Conservation (phyloP, 306 rosid species). For the Albizia julibrissin region DNA sequence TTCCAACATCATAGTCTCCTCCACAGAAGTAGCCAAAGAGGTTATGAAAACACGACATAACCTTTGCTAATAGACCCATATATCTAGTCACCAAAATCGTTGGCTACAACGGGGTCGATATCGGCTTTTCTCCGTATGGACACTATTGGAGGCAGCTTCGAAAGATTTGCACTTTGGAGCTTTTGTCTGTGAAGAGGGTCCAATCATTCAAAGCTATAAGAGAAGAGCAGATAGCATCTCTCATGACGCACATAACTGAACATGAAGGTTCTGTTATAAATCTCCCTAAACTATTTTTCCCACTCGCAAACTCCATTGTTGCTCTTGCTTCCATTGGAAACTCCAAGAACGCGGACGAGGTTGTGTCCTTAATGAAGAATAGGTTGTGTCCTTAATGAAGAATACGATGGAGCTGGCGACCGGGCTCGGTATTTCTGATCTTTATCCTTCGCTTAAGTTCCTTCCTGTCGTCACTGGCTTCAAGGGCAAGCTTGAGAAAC, state of each 20-base stretch:
- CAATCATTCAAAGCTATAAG: neutral
- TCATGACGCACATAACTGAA: neutral
- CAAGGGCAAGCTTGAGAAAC: neutral
- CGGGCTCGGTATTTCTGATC: constrained; percentile 19
- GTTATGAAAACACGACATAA: neutral
- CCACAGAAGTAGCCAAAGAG: neutral
- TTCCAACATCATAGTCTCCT: neutral
- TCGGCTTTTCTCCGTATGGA: neutral
- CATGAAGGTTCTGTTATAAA: constrained; percentile 22
- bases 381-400: neutral
- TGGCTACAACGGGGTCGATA: neutral
- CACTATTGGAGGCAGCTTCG: neutral
- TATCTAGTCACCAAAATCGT: neutral
- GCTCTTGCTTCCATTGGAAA: constrained; percentile 16
- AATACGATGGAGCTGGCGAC: neutral
- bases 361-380: neutral
- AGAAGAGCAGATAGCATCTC: neutral
- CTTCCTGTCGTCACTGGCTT: constrained; percentile 17
- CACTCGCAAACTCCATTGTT: neutral
- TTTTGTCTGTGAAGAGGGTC: too few relatives aligned
- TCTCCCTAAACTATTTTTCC: neutral
- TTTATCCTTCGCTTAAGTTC: constrained; percentile 20
- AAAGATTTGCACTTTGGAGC: neutral
- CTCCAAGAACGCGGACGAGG: neutral
- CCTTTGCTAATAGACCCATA: neutral